These are phyloP conservation scores for Trichoderma sp. DNA, from an alignment of 2,329 filamentous ascomycete genomes.

Conservation along the genomic window DNA sequence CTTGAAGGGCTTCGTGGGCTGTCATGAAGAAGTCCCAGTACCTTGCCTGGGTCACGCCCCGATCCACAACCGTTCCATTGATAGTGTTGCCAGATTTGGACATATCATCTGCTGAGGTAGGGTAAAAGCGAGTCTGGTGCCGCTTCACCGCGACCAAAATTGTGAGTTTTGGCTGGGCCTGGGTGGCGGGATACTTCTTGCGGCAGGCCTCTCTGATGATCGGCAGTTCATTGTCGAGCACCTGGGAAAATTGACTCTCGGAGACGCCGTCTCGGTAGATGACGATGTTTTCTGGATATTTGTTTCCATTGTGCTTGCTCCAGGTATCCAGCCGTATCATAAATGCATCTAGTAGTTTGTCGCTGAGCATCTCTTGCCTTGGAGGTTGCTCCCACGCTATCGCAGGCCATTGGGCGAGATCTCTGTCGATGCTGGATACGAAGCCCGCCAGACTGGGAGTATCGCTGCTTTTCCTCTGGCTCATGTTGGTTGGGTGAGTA, in stretches of 20 bases:
- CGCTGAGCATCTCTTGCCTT: slow-evolving; percentile 68
- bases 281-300: slow-evolving; percentile 69
- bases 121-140: slow-evolving; percentile 86
- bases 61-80: slow-evolving; percentile 81
- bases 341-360: slow-evolving; percentile 59
- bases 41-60: slow-evolving; percentile 71
- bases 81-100: slow-evolving; percentile 62
- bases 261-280: slow-evolving; percentile 89
- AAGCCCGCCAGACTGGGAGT: slow-evolving; percentile 77
- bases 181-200: slow-evolving; percentile 54
- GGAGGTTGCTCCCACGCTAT: slow-evolving; percentile 65
- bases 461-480: slow-evolving; percentile 29
- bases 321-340: slow-evolving; percentile 64
- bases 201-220: slow-evolving; percentile 63
- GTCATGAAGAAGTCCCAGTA: slow-evolving; percentile 86
- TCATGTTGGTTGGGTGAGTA: slow-evolving; percentile 72
- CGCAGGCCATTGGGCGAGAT: slow-evolving; percentile 76
- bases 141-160: slow-evolving; percentile 83
- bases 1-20: slow-evolving; percentile 76
- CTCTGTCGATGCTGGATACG: slow-evolving; percentile 69
- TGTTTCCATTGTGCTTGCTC: slow-evolving; percentile 52
- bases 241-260: slow-evolving; percentile 73
- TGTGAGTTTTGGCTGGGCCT: slow-evolving; percentile 59
- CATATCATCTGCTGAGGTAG: slow-evolving; percentile 50
- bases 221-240: slow-evolving; percentile 68